phyloP scores from a whole-genome alignment of 257 asterid species.

The Nicotiana obtusifolia region DNA sequence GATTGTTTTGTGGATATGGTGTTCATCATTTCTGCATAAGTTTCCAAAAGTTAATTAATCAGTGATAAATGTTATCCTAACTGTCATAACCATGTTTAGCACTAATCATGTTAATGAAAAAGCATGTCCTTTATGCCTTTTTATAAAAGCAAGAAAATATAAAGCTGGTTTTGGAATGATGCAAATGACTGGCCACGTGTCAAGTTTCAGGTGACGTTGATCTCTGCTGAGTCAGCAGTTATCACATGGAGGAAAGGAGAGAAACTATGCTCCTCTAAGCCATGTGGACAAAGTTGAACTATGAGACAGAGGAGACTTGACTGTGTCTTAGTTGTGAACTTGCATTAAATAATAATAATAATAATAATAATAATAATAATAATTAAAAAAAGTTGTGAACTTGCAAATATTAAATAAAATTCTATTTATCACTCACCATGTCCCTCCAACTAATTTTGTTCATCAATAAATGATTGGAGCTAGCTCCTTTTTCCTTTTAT shows the following conservation, averaged over 20 bases:
- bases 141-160: background rate
- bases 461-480: background rate
- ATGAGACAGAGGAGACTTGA: background rate
- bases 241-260: background rate
- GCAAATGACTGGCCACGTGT: background rate
- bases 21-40: background rate
- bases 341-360: background rate
- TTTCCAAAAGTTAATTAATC: background rate
- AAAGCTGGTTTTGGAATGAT: slow-evolving; percentile 2
- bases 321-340: background rate
- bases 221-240: background rate
- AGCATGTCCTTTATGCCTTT: background rate
- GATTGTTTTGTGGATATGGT: background rate
- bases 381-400: background rate
- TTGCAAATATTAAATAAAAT: background rate
- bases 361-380: too few species aligned
- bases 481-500: background rate
- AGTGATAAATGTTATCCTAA: slow-evolving; percentile 2
- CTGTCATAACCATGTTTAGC: slow-evolving; percentile 10
- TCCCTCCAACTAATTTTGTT: slow-evolving; percentile 6
- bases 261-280: background rate
- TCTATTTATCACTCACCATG: slow-evolving; percentile 3
- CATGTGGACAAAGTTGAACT: slow-evolving; percentile 4
- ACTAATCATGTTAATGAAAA: background rate
- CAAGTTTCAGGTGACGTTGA: slow-evolving; percentile 1